Percentiles rank a stretch among this genome's conserved stretches.
Evolutionary conservation across 1,139 yeast genomes (phyloP).

Genomic region (Sugiyamaella japonica): DNA sequence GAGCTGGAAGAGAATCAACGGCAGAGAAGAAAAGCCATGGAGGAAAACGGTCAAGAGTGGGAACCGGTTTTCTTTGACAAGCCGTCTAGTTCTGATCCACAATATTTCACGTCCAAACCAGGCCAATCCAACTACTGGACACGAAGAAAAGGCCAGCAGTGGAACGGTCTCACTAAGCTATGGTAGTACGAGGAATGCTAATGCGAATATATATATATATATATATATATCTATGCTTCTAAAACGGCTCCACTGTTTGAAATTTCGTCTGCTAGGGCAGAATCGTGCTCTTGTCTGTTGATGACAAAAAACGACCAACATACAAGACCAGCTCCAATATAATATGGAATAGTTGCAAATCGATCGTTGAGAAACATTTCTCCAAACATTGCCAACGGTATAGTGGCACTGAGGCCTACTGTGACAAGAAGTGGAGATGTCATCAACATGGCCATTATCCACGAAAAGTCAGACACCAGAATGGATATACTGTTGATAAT

Average conservation of each 20-base stretch:
- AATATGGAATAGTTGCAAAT: conserved; percentile 58
- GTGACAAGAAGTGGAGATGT: conserved; percentile 95
- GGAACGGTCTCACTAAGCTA: conserved; percentile 38
- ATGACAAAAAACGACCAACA: conserved; percentile 81
- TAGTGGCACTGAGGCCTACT: conserved; percentile 88
- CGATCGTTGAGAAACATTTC: conserved; percentile 75
- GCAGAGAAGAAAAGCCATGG: conserved; percentile 62
- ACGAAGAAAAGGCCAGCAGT: conserved; percentile 45
- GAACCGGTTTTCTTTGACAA: conserved; percentile 63
- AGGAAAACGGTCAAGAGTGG: conserved; percentile 49
- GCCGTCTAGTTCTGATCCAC: conserved; percentile 34
- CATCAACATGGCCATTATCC: conserved; percentile 93
- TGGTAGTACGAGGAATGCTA: too few relatives aligned
- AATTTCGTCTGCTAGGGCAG: conserved; percentile 28
- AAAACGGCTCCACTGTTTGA: conserved; percentile 15
- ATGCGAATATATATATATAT: neutral
- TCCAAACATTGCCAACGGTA: conserved; percentile 92
- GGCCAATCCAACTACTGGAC: conserved; percentile 82
- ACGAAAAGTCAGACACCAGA: conserved; percentile 83
- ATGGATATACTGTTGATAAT: conserved; percentile 71
- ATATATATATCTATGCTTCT: conserved; percentile 13
- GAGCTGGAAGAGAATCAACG: conserved; percentile 80
- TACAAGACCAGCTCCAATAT: conserved; percentile 77
- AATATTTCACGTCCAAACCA: conserved; percentile 59
- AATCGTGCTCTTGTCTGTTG: conserved; percentile 72